Conservation (phyloP, 2,329 filamentous ascomycete genomes). For the Cercospora sp. region DNA sequence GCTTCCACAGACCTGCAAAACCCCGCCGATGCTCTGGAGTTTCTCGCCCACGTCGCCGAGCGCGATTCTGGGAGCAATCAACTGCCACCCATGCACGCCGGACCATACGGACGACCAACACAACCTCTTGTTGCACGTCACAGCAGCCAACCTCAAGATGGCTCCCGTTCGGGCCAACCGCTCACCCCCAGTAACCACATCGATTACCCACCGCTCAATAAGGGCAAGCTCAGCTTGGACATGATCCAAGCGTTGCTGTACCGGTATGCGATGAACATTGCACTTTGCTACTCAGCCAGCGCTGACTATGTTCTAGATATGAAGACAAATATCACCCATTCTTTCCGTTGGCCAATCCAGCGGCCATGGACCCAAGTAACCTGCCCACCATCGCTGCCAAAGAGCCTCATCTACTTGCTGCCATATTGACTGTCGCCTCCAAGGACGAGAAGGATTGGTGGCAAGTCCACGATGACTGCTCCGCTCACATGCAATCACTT, state of each 20-base stretch:
- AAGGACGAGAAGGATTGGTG: slow-evolving; percentile 39
- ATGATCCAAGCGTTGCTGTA: slow-evolving; percentile 35
- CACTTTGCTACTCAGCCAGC: background rate
- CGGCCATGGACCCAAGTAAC: slow-evolving; percentile 34
- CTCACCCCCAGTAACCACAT: slow-evolving; percentile 25
- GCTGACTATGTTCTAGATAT: slow-evolving; percentile 23
- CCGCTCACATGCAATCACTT: slow-evolving; percentile 38
- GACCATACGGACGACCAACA: slow-evolving; percentile 27
- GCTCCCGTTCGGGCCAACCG: slow-evolving; percentile 10
- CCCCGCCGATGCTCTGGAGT: slow-evolving; percentile 39
- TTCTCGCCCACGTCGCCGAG: slow-evolving; percentile 38
- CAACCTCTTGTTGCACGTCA: slow-evolving; percentile 13
- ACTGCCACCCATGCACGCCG: slow-evolving; percentile 35
- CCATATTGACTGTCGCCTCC: slow-evolving; percentile 38
- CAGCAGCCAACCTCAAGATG: slow-evolving; percentile 8
- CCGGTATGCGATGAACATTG: slow-evolving; percentile 18
- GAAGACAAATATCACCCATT: slow-evolving; percentile 39
- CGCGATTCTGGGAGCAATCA: slow-evolving; percentile 33
- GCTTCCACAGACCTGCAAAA: slow-evolving; percentile 39
- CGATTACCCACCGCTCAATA: slow-evolving; percentile 35
- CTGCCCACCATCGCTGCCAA: slow-evolving; percentile 32
- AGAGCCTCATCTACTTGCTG: slow-evolving; percentile 37
- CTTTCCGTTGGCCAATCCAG: slow-evolving; percentile 37
- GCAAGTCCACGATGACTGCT: slow-evolving; percentile 38
- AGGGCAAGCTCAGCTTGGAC: slow-evolving; percentile 33